Evolutionary conservation across 306 rosid species (phyloP).

Genomic region (Albizia julibrissin): DNA sequence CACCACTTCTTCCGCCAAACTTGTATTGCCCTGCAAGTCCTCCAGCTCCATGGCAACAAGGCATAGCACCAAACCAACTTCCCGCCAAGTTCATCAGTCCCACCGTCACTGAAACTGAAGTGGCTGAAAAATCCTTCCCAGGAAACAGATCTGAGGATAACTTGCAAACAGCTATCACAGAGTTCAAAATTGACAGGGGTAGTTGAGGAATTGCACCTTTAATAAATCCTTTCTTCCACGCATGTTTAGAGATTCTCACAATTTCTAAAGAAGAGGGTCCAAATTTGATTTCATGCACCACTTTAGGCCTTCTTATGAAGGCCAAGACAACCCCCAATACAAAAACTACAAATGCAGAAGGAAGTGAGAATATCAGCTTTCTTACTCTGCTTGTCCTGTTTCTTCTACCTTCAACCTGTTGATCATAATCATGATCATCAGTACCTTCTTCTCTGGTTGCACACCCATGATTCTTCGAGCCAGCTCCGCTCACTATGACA

Average conservation of each 20-base stretch:
- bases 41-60: not conserved
- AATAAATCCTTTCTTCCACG: not conserved
- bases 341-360: not conserved
- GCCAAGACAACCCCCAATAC: not conserved
- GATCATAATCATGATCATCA: not conserved
- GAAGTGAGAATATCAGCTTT: not conserved
- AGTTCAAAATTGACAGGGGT: not conserved
- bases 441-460: not conserved
- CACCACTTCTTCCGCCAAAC: not conserved
- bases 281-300: not conserved
- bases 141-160: not conserved
- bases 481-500: constrained; percentile 2
- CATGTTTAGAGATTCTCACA: not conserved
- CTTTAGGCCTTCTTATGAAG: not conserved
- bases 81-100: not conserved
- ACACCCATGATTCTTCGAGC: not conserved
- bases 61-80: constrained; percentile 4
- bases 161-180: constrained; percentile 3
- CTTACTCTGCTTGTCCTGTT: not conserved
- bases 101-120: not conserved
- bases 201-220: not conserved
- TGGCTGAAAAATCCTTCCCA: not conserved
- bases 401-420: not conserved
- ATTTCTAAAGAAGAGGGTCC: not conserved
- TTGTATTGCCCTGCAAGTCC: constrained; percentile 1